phyloP scores from a whole-genome alignment of 129 eudicot species.

The Ambrosia artemisiifolia region DNA sequence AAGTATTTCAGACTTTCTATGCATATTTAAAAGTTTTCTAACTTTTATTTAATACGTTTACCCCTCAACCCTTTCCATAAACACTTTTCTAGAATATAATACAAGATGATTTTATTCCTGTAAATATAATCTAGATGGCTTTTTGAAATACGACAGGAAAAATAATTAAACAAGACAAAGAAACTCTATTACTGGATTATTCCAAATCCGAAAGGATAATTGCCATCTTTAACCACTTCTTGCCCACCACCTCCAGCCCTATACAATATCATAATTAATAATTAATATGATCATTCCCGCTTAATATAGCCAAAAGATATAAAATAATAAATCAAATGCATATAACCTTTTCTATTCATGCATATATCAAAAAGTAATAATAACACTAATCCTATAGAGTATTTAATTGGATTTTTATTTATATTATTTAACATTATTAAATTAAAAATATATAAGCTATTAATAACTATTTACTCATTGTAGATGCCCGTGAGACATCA shows the following conservation, averaged over 20 bases:
- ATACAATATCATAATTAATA: neutral
- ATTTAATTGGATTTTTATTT: neutral
- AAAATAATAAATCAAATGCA: neutral
- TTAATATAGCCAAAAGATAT: neutral
- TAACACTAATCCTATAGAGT: neutral
- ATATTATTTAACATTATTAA: too few relatives aligned
- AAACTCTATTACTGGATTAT: neutral
- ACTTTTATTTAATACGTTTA: too few relatives aligned
- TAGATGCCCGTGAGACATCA: too few relatives aligned
- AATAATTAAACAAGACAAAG: neutral
- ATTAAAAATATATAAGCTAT: too few relatives aligned
- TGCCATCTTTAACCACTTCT: conserved; percentile 6
- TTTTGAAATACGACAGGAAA: neutral
- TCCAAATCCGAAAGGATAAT: conserved; percentile 5
- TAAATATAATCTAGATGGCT: neutral
- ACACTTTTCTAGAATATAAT: too few relatives aligned
- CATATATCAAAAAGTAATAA: neutral
- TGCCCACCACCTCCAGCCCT: neutral
- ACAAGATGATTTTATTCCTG: too few relatives aligned
- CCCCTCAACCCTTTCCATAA: too few relatives aligned
- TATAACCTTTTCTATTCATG: neutral
- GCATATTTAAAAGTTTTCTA: too few relatives aligned
- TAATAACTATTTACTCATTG: too few relatives aligned
- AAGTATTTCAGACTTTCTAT: too few relatives aligned
- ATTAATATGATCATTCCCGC: neutral